These are phyloP conservation scores for Camellia sinensis DNA, from an alignment of 148 eudicot genomes.

Conservation along the genomic window DNA sequence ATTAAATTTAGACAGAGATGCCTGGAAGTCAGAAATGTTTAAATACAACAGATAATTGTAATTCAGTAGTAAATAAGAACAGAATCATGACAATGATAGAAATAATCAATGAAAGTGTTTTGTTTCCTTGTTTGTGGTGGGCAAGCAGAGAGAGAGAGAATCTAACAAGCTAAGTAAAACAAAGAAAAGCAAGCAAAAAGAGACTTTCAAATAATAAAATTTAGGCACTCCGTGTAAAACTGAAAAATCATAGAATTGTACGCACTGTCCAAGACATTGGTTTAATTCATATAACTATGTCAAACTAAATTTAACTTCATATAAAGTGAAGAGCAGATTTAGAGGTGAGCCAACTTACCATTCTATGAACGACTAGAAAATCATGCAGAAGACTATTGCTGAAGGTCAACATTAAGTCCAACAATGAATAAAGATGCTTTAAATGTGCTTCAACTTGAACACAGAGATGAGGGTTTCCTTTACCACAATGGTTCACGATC, in stretches of 20 bases:
- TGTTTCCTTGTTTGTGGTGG: background rate
- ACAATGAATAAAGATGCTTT: constrained; percentile 38
- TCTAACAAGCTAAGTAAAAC: background rate
- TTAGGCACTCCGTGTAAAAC: background rate
- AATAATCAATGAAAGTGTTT: background rate
- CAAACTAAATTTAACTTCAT: background rate
- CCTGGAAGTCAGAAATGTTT: background rate
- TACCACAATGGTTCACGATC: constrained; percentile 31
- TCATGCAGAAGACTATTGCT: constrained; percentile 69
- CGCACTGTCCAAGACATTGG: background rate
- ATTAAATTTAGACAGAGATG: background rate
- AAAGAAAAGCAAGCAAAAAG: background rate
- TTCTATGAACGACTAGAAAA: constrained; percentile 60
- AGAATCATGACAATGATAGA: background rate
- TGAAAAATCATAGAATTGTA: background rate
- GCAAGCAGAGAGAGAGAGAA: background rate
- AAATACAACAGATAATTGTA: background rate
- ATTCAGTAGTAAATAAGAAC: background rate
- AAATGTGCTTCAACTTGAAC: constrained; percentile 34
- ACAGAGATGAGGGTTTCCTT: constrained; percentile 23
- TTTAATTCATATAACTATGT: background rate
- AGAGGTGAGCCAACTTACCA: constrained; percentile 43
- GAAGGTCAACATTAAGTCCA: constrained; percentile 51
- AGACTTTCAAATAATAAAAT: background rate
- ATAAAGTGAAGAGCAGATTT: background rate